Evolutionary conservation across 306 rosid species (phyloP).

Genomic region (Rosa lucieae): DNA sequence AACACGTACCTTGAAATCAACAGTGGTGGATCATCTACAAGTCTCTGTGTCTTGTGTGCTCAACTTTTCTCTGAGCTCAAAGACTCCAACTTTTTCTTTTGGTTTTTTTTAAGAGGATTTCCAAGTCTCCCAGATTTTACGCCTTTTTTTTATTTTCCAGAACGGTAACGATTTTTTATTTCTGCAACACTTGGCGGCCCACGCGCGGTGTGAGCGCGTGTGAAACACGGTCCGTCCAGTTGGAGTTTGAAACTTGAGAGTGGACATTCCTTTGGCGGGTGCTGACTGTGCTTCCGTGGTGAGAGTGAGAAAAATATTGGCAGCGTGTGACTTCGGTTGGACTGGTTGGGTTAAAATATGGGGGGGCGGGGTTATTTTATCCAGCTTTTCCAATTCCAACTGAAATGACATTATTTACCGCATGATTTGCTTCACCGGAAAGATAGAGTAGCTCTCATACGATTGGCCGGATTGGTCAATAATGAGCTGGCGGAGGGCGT

Average conservation of each 20-base stretch:
- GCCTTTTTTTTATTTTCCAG: neutral
- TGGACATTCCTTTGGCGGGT: neutral
- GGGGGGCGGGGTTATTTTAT: neutral
- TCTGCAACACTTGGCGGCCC: neutral
- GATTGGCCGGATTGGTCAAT: no score
- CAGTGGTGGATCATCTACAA: neutral
- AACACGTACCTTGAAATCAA: conserved; percentile 1
- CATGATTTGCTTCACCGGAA: neutral
- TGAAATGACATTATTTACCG: neutral
- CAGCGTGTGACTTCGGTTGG: neutral
- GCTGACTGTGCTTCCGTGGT: neutral
- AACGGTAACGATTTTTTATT: conserved; percentile 1
- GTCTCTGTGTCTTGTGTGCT: neutral
- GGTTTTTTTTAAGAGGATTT: neutral
- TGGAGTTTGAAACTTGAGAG: neutral
- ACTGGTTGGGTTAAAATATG: neutral
- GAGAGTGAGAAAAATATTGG: neutral
- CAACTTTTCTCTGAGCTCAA: conserved; percentile 1
- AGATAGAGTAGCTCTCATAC: no score
- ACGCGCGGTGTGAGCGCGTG: neutral
- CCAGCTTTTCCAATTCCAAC: neutral
- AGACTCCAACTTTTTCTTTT: conserved; percentile 1
- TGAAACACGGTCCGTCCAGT: neutral
- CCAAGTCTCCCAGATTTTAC: conserved; percentile 3
- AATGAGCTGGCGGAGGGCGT: no score